phyloP scores from a whole-genome alignment of 1,284 basidiomycete genomes.

The Cryptococcus neoformans region DNA sequence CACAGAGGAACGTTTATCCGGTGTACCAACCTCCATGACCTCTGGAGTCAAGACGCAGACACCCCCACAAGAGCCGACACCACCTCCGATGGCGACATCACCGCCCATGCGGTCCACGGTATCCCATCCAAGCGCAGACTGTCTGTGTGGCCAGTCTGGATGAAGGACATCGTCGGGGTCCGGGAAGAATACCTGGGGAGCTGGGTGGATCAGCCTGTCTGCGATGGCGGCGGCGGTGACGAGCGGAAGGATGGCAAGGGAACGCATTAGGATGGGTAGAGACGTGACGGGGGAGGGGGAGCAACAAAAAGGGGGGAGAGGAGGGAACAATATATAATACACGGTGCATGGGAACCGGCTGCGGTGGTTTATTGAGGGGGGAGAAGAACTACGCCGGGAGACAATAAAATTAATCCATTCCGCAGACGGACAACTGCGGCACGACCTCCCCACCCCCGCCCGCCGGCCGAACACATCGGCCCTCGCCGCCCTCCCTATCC shows the following conservation, averaged over 20 bases:
- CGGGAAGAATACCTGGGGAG: constrained; percentile 6
- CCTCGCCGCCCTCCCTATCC: too few species aligned
- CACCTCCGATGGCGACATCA: background rate
- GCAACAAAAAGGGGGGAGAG: too few species aligned
- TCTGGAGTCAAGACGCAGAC: constrained; percentile 18
- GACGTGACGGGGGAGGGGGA: too few species aligned
- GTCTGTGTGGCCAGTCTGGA: constrained; percentile 14
- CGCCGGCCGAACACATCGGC: too few species aligned
- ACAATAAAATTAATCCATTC: too few species aligned
- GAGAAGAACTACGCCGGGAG: background rate
- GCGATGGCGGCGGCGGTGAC: background rate
- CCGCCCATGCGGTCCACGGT: background rate
- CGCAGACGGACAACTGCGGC: too few species aligned
- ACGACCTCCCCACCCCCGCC: too few species aligned
- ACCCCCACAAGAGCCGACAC: constrained; percentile 11
- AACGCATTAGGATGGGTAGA: too few species aligned
- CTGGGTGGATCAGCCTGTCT: background rate
- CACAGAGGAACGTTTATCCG: background rate
- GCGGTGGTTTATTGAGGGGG: background rate
- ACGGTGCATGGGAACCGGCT: too few species aligned
- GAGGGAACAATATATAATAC: too few species aligned
- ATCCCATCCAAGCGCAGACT: constrained; percentile 9
- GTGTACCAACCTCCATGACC: constrained; percentile 11
- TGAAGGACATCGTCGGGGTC: constrained; percentile 7
- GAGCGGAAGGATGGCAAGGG: background rate